Evolutionary conservation across 2,329 filamentous ascomycete species (phyloP).

Genomic region (Pseudogymnoascus sp.): DNA sequence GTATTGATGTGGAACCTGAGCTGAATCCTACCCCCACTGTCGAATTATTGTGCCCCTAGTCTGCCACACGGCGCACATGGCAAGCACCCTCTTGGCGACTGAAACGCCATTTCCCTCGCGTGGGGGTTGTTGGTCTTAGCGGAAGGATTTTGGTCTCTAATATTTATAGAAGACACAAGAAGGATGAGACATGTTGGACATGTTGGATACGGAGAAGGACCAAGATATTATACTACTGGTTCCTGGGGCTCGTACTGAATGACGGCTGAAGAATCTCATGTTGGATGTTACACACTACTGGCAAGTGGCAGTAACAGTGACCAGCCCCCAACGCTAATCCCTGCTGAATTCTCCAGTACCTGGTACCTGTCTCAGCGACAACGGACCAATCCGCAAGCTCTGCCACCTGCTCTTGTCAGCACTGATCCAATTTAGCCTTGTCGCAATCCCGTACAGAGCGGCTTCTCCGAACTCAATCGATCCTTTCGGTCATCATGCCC

Average conservation of each 20-base stretch:
- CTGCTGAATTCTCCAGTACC: background rate
- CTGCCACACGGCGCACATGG: background rate
- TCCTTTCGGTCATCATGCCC: background rate
- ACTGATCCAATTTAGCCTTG: background rate
- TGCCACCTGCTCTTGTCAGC: background rate
- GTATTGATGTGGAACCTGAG: background rate
- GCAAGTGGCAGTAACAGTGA: background rate
- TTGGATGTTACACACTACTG: background rate
- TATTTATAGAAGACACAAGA: conserved; percentile 3
- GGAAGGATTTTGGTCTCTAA: background rate
- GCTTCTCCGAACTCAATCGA: conserved; percentile 5
- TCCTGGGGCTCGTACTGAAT: too few relatives aligned
- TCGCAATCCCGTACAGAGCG: background rate
- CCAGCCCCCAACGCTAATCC: background rate
- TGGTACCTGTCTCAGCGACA: background rate
- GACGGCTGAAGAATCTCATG: background rate
- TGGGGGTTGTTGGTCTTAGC: background rate
- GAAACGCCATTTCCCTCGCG: background rate
- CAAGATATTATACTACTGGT: background rate
- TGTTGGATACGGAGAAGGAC: background rate
- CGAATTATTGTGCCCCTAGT: background rate
- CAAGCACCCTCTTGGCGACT: background rate
- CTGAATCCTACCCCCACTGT: background rate
- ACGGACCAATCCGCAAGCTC: background rate
- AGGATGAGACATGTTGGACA: background rate